Evolutionary conservation across 2,329 filamentous ascomycete genomes (phyloP).

Genomic region (Penicillium frequentans): DNA sequence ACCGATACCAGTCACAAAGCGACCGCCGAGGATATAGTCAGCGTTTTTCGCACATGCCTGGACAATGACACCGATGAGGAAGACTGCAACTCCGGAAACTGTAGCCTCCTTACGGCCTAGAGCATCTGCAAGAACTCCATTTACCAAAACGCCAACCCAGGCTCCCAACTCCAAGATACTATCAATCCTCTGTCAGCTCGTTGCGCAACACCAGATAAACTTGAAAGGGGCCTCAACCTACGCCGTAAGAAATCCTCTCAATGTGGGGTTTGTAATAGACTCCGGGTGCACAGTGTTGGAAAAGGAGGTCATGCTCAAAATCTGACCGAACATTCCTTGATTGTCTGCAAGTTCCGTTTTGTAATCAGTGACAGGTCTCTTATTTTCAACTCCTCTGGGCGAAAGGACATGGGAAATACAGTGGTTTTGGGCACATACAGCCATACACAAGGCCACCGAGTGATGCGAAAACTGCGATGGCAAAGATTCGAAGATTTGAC

Average conservation of each 20-base stretch:
- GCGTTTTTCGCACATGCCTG: not conserved
- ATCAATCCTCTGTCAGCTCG: not conserved
- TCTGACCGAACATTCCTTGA: not conserved
- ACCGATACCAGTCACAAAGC: not conserved
- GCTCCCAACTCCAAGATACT: not conserved
- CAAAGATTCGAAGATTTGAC: not conserved
- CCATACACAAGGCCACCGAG: constrained; percentile 22
- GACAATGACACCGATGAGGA: not conserved
- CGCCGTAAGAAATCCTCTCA: not conserved
- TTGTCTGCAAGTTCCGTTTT: not conserved
- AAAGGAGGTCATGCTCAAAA: not conserved
- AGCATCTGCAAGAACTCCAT: not conserved
- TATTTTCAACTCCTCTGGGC: not conserved
- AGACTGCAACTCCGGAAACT: not conserved
- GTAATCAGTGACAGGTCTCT: not conserved
- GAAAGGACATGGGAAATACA: not conserved
- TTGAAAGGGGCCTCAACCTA: not conserved
- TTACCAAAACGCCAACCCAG: not conserved
- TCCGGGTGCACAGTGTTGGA: not conserved
- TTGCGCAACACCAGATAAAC: not conserved
- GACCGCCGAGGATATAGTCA: not conserved
- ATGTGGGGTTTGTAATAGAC: not conserved
- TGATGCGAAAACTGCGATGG: not conserved
- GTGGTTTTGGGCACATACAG: not conserved
- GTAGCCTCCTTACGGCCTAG: not conserved